These are phyloP conservation scores for Colletotrichum endophyticum DNA, from an alignment of 2,329 filamentous ascomycete species.

Conservation along the genomic window DNA sequence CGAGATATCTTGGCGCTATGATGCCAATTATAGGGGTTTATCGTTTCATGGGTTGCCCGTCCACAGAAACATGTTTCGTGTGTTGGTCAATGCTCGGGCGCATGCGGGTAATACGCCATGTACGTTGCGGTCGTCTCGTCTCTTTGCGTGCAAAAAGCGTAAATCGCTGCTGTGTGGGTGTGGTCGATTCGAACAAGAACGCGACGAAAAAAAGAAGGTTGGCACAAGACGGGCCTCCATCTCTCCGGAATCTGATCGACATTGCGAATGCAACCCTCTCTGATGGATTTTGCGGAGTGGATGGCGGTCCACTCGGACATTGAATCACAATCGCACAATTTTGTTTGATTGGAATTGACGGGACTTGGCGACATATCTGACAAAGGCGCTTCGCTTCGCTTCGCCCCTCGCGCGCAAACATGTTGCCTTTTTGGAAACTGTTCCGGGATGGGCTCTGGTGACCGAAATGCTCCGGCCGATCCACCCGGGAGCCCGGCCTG, in stretches of 20 bases:
- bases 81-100: not conserved
- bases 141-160: not conserved
- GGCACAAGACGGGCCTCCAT: not conserved
- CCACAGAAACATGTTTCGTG: slow-evolving; percentile 15
- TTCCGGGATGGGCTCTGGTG: not conserved
- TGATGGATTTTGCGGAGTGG: not conserved
- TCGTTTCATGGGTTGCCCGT: slow-evolving; percentile 9
- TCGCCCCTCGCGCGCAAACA: not conserved
- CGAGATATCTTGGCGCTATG: slow-evolving; percentile 3
- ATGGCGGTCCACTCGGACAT: not conserved
- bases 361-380: not conserved
- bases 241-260: not conserved
- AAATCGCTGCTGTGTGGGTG: not conserved
- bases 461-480: not conserved
- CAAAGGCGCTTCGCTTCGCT: not conserved
- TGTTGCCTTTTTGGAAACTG: not conserved
- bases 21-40: not conserved
- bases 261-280: not conserved
- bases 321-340: not conserved
- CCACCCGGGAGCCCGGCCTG: not conserved
- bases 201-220: not conserved
- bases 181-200: not conserved
- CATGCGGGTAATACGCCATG: not conserved
- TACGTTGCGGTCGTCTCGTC: not conserved
- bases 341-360: not conserved